Percentiles rank a stretch among this genome's conserved stretches.
These are phyloP conservation scores for Chondrus crispus DNA, from an alignment of 23 red algal species.

Conservation along the genomic window DNA sequence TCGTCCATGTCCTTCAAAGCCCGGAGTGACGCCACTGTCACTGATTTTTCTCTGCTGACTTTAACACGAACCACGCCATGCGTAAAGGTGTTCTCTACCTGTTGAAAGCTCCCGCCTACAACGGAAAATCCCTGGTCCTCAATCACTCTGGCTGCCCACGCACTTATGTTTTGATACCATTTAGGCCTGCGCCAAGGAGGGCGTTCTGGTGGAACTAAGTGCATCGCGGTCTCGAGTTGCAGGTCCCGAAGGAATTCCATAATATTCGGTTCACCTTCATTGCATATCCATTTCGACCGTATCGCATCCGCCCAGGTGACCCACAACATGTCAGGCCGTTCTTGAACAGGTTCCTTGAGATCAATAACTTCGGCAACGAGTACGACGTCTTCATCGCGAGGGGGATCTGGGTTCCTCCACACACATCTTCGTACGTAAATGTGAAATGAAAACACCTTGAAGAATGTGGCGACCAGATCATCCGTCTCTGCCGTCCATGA, in stretches of 20 bases:
- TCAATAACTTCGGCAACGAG: neutral
- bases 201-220: neutral
- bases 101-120: neutral
- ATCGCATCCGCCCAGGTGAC: neutral
- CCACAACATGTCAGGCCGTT: neutral
- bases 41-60: neutral
- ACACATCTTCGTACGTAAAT: conserved; percentile 1
- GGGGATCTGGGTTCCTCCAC: neutral
- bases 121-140: neutral
- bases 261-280: neutral
- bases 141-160: neutral
- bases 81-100: neutral
- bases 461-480: neutral
- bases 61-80: neutral
- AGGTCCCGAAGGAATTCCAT: neutral
- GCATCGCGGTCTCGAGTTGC: neutral
- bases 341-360: neutral
- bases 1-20: neutral
- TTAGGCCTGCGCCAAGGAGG: neutral
- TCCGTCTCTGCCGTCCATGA: neutral
- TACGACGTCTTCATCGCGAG: neutral
- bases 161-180: neutral
- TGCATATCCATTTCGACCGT: neutral
- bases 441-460: neutral
- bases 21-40: neutral